Base-by-base conservation (phyloP, 1,284 basidiomycete species). In the Moesziomyces parantarcticus region DNA sequence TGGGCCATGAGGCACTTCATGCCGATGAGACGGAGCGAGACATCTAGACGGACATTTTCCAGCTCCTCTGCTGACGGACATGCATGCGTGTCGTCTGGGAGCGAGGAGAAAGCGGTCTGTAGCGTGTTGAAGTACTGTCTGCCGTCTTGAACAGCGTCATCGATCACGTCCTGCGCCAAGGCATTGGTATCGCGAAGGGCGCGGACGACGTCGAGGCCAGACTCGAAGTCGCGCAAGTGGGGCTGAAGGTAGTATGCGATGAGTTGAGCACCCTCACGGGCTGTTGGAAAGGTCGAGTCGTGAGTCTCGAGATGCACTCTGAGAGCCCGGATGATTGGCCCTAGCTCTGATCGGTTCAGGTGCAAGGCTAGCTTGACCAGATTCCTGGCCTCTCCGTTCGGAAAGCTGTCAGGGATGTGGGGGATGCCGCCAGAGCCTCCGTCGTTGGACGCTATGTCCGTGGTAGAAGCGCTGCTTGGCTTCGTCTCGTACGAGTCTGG, bases 211-310 rank as follows among this genome's bases (percentile, higher is more conserved):
- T 64, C 70, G 16, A 68, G 70, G 5, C 64, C 70, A 10, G 64
- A 46, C 23, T 20, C 43, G 41, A 61, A 68, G 21, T 73, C 64
- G 42, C 64, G 70, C 25, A 68, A 16, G 13, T 52, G 58, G 10
- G 64, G 64, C 47, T 64, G 64, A 23, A 73, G 43, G 25, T 64
- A 73, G 54, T 57, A 68, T 1, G 53, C 61, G 20, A 73, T 63
- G 51, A 73, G 45, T 36, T 60, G 57, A 23, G 60, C 45, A 0
- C 64, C 70, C 43, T 73, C 64, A n/a, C 60, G 64, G 10, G 70
- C 64, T 8, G 60, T 56, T 4, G 70, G 70, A 36, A 68, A 73
- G 54, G 67, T 57, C 9, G 59, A 51, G 0, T 60, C 60, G 26
- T 46, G 54, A 3, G 56, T 42, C 42, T 64, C 70, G 14, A 73